Base-by-base conservation (phyloP, 1,284 basidiomycete species). In the Rhodofomes roseus region DNA sequence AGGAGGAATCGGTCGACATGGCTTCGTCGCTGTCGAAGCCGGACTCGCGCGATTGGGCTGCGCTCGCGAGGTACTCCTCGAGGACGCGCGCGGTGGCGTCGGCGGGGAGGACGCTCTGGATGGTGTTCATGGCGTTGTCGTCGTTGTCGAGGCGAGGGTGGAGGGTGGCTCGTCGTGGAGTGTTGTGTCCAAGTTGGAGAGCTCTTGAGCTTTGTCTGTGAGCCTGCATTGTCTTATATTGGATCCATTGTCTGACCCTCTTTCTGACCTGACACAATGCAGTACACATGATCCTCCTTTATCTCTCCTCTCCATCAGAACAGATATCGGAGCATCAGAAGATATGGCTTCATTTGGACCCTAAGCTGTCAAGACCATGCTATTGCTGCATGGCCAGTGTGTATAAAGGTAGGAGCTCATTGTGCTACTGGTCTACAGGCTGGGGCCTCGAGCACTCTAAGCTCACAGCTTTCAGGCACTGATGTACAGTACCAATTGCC, bases 1-100 rank as follows among this genome's bases (percentile, higher is more conserved):
- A 52, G 29, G 29, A 20, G 25, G 56, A 58, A 52, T 59, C 57
- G 48, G 59, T 60, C 36, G 59, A 60, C 54, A 60, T 56, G 4
- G 59, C 59, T 22, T 59, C 58, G 37, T 55, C 58, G 48, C 48
- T 56, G 23, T 60, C 59, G 41, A 23, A 12, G 46, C 27, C 58
- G 18, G 20, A 12, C 29, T 59, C 46, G 58, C 41, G 58, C 46
- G 43, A 53, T 31, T 50, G 48, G 9, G 46, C 1, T n/a, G 31
- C 29, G 58, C 36, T 43, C 12, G 36, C 46, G 40, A 56, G 55
- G 55, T 56, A 60, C 37, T 56, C 22, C 37, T 36, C 20, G 39
- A 60, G 44, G 27, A 56, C 31, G 27, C 54, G 39, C 25, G 57
- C 44, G 20, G 46, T 50, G 25, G 34, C 50, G 22, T 34, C 29